A percentile compares a stretch with the other conserved stretches of the same genome.
Conservation (phyloP, 139 green algal species). For the Astrephomene gubernaculifera region DNA sequence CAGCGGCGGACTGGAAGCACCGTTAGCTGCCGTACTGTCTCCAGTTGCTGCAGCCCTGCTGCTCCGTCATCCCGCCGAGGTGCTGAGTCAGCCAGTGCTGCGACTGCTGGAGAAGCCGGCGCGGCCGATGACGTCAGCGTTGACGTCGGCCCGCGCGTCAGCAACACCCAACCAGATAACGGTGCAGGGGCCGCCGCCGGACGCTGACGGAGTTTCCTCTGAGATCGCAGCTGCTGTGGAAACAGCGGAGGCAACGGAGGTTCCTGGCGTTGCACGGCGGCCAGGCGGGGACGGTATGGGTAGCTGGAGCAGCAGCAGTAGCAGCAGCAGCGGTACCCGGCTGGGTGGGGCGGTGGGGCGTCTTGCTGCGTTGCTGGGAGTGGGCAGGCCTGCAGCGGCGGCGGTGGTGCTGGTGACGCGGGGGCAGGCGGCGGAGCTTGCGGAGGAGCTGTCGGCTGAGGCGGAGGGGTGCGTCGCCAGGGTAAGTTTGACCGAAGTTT, state of each 20-base stretch:
- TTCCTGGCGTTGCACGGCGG: too few relatives aligned
- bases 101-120: not conserved
- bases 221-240: not conserved
- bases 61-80: not conserved
- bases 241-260: not conserved
- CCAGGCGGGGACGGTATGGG: too few relatives aligned
- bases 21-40: too few relatives aligned
- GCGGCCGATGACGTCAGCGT: not conserved
- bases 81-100: slow-evolving; percentile 2
- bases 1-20: not conserved
- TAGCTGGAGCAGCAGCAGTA: not conserved
- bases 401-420: slow-evolving; percentile 4
- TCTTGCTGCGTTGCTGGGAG: not conserved
- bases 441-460: not conserved
- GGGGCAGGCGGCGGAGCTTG: not conserved
- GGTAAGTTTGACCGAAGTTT: not conserved
- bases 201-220: too few relatives aligned
- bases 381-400: slow-evolving; percentile 13
- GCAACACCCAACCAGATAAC: too few relatives aligned
- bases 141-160: too few relatives aligned
- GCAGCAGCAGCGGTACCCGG: not conserved
- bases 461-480: not conserved
- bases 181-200: too few relatives aligned
- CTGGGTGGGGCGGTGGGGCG: not conserved
- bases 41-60: not conserved